phyloP scores from a whole-genome alignment of 306 rosid genomes.

The Begonia peltatifolia region DNA sequence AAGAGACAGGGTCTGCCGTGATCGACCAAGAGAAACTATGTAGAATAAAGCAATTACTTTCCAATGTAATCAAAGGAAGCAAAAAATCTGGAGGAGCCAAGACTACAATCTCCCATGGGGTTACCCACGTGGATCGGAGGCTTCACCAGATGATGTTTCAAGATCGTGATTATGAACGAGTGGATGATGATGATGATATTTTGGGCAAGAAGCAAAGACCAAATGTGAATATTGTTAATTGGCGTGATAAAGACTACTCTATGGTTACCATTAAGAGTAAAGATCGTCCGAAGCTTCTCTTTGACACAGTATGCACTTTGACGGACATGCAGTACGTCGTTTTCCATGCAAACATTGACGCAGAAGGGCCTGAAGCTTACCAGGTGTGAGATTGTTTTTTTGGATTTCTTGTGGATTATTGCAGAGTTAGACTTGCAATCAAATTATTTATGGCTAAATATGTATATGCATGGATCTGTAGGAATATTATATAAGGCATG shows the following conservation, averaged over 20 bases:
- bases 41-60: slow-evolving; percentile 42
- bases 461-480: slow-evolving; percentile 15
- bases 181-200: slow-evolving; percentile 21
- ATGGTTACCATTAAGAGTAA: slow-evolving; percentile 61
- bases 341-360: slow-evolving; percentile 77
- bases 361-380: slow-evolving; percentile 80
- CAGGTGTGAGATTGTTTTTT: slow-evolving; percentile 36
- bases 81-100: slow-evolving; percentile 52
- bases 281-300: slow-evolving; percentile 90
- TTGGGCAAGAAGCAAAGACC: slow-evolving; percentile 60
- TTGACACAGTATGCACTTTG: slow-evolving; percentile 86
- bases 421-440: too few species aligned
- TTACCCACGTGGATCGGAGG: slow-evolving; percentile 71
- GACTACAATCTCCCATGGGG: slow-evolving; percentile 57
- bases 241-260: slow-evolving; percentile 76
- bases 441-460: too few species aligned
- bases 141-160: slow-evolving; percentile 99
- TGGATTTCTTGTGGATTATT: too few species aligned
- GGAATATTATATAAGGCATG: slow-evolving; percentile 85
- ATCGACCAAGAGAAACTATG: slow-evolving; percentile 54
- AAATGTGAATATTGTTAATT: slow-evolving; percentile 67
- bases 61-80: slow-evolving; percentile 87
- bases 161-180: slow-evolving; percentile 73
- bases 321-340: slow-evolving; percentile 95
- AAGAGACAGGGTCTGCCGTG: slow-evolving; percentile 44